Percentiles rank a stretch among this genome's conserved stretches.
phyloP scores from a whole-genome alignment of 345 rosid genomes.

The Arabis hirsuta region DNA sequence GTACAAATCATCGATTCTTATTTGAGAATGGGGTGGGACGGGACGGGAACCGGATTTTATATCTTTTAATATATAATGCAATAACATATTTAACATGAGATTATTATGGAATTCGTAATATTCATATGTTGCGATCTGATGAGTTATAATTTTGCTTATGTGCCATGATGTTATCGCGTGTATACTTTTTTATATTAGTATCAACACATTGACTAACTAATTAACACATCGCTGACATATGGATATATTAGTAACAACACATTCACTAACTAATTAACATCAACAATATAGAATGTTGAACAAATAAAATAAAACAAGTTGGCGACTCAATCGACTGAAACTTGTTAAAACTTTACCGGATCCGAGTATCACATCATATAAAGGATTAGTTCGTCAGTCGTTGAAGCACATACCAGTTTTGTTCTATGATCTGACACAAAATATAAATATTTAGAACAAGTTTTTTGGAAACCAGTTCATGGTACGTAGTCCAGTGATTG shows the following conservation, averaged over 20 bases:
- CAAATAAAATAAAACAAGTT: neutral
- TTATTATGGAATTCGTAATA: neutral
- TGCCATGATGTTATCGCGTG: too few relatives aligned
- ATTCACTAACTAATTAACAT: neutral
- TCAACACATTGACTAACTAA: too few relatives aligned
- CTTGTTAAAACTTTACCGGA: too few relatives aligned
- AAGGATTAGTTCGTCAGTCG: neutral
- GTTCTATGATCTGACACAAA: neutral
- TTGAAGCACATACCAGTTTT: constrained; percentile 1
- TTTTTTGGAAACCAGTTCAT: too few relatives aligned
- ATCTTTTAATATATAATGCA: neutral
- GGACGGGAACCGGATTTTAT: too few relatives aligned
- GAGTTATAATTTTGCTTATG: too few relatives aligned
- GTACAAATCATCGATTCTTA: too few relatives aligned
- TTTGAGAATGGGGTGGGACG: too few relatives aligned
- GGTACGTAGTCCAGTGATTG: too few relatives aligned
- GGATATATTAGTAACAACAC: constrained; percentile 7
- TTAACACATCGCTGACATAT: too few relatives aligned
- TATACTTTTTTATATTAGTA: too few relatives aligned
- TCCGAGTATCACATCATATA: neutral
- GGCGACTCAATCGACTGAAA: constrained; percentile 1
- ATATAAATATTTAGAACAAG: neutral
- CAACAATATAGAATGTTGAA: neutral
- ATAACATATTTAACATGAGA: neutral
- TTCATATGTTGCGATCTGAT: too few relatives aligned